A percentile compares a stretch with the other conserved stretches of the same genome.
Evolutionary conservation across 768 basidiomycete genomes (phyloP).

Genomic region (Boletus patriciae): DNA sequence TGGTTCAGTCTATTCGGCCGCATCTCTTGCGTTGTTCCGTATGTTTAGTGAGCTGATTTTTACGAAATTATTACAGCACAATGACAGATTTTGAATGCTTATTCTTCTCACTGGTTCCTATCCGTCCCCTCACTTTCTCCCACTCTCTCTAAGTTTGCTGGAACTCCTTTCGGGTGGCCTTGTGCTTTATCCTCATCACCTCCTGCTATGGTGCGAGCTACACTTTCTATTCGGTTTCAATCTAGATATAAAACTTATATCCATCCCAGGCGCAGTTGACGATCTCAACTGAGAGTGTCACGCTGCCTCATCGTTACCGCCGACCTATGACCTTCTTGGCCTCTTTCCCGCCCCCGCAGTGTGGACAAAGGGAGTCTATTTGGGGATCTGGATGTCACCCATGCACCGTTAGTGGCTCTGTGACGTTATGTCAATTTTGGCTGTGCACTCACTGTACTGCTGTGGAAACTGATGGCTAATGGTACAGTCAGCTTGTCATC

Average conservation of each 20-base stretch:
- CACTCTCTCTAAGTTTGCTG: not conserved
- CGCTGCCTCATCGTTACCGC: slow-evolving; percentile 5
- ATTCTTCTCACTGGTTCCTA: slow-evolving; percentile 14
- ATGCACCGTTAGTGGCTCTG: slow-evolving; percentile 12
- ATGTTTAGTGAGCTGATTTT: slow-evolving; percentile 25
- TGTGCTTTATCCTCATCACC: slow-evolving; percentile 1
- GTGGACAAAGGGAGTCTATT: slow-evolving; percentile 37
- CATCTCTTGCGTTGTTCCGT: slow-evolving; percentile 19
- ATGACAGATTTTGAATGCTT: slow-evolving; percentile 18
- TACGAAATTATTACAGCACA: slow-evolving; percentile 35
- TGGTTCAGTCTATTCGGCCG: slow-evolving; percentile 8
- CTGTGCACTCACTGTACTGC: slow-evolving; percentile 55
- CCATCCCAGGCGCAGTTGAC: slow-evolving; percentile 19
- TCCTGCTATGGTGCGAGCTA: not conserved
- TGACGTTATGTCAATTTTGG: slow-evolving; percentile 8
- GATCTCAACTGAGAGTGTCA: slow-evolving; percentile 22
- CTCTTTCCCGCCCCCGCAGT: slow-evolving; percentile 20
- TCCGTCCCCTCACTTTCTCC: slow-evolving; percentile 2
- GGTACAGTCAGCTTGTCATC: slow-evolving; percentile 24
- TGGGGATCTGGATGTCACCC: slow-evolving; percentile 32
- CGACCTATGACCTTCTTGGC: slow-evolving; percentile 2
- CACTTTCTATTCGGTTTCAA: not conserved
- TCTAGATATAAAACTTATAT: slow-evolving; percentile 12
- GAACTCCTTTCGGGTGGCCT: not conserved
- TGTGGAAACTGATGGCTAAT: slow-evolving; percentile 69